A percentile compares a stretch with the other conserved stretches of the same genome.
Conservation (phyloP, 1,284 basidiomycete species). For the Boletus smithii region DNA sequence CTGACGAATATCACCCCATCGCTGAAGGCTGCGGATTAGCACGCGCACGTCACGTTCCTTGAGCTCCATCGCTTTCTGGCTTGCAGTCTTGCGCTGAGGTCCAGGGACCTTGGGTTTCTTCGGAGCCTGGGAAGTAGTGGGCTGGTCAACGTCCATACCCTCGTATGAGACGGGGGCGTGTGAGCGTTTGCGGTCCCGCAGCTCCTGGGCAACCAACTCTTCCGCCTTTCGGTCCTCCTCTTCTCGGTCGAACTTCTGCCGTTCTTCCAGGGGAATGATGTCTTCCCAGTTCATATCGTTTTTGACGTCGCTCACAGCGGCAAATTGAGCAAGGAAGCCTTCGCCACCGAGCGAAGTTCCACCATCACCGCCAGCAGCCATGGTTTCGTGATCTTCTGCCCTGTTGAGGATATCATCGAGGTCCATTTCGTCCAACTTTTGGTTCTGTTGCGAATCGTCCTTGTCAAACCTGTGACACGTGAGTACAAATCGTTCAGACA, state of each 20-base stretch:
- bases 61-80: conserved; percentile 92
- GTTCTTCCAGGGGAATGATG: conserved; percentile 93
- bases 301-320: conserved; percentile 96
- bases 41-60: conserved; percentile 97
- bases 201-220: conserved; percentile 61
- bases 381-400: conserved; percentile 96
- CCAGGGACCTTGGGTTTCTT: conserved; percentile 72
- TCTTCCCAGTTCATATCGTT: conserved; percentile 99
- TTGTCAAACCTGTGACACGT: conserved; percentile 79
- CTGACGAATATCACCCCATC: conserved; percentile 96
- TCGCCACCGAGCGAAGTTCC: conserved; percentile 92
- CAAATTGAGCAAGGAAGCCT: conserved; percentile 93
- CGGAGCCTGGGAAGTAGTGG: conserved; percentile 51
- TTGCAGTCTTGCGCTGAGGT: conserved; percentile 77
- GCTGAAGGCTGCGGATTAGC: conserved; percentile 91
- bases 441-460: conserved; percentile 87
- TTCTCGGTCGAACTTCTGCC: conserved; percentile 82
- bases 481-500: conserved; percentile 13
- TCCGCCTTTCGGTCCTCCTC: conserved; percentile 73
- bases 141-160: conserved; percentile 85
- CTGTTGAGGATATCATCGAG: conserved; percentile 96
- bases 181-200: conserved; percentile 76
- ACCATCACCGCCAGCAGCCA: conserved; percentile 74
- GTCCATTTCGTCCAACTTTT: conserved; percentile 99
- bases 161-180: conserved; percentile 88